Evolutionary conservation across 257 asterid genomes (phyloP), one percentile per base, ranked within the genome.

Genomic region (Nicotiana attenuata): DNA sequence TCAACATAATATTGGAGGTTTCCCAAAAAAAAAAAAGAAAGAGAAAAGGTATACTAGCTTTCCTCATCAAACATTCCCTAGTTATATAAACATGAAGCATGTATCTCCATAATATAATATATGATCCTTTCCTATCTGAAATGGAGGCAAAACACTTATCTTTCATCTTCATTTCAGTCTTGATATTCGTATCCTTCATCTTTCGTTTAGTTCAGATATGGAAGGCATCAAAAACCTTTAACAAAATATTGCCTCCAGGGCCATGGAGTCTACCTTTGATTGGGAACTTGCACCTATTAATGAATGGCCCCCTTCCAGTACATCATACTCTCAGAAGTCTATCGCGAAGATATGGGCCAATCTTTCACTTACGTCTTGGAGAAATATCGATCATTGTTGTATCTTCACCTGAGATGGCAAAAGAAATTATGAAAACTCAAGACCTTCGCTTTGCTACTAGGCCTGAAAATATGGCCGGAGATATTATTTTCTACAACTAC

Each of bases 251-350:
- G 50, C 50, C 50, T 41, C 50, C 50, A 41, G 11, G 11, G 52
- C 83, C 78, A 65, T 65, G 83, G 83, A 81, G 26, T 14, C 13
- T 66, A 7, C 79, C 83, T 11, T 10, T 66, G 7, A 61, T 82
- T 2, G 82, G 85, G 9, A 52, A 77, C 60, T 11, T 82, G 22
- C 85, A 75, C 55, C 85, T 76, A 3, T 20, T 82, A 31, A 31
- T 28, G 41, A 66, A 66, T 17, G 82, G 85, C 1, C 26, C 16
- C 31, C 60, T 64, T 3, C 85, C 67, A 41, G 50, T 8, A 10
- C 83, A 79, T 41, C 56, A 20, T 47, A 29, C 33, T 61, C 16
- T 76, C 3, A 61, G 55, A 50, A 7, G 13, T 52, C 24, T 76
- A 26, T 47, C 33, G 2, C 57, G 10, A 66, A 77, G 41, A 52